Percentiles rank a stretch among this genome's conserved stretches.
Evolutionary conservation across 495 filamentous ascomycete species (phyloP).

Genomic region (Penicillium herquei): DNA sequence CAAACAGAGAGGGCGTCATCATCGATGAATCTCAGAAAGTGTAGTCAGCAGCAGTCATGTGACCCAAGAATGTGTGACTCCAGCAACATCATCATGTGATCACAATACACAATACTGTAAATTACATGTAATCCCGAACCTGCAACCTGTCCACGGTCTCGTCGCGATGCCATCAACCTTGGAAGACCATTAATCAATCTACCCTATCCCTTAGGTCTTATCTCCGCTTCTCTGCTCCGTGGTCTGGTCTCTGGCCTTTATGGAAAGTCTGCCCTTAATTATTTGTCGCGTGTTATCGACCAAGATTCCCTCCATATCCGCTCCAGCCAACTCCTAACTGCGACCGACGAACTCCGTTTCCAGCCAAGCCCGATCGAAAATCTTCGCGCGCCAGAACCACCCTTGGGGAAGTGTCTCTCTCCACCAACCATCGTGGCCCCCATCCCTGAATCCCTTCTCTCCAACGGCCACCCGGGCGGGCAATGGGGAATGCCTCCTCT

Average conservation of each 20-base stretch:
- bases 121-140: neutral
- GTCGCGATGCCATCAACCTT: neutral
- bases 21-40: neutral
- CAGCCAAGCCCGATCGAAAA: slow-evolving; percentile 8
- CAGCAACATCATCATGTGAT: neutral
- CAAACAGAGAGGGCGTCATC: too few relatives aligned
- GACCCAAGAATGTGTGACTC: neutral
- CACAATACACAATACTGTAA: neutral
- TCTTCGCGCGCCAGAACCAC: slow-evolving; percentile 13
- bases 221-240: neutral
- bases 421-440: slow-evolving; percentile 40
- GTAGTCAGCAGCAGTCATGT: neutral
- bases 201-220: too few relatives aligned
- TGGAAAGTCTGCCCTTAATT: neutral
- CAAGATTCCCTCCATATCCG: neutral
- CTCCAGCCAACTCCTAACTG: neutral
- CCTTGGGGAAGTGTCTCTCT: neutral
- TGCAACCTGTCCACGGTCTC: neutral
- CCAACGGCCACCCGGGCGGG: slow-evolving; percentile 45
- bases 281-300: neutral
- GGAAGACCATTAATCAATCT: too few relatives aligned
- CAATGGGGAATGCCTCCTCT: slow-evolving; percentile 56
- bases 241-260: neutral
- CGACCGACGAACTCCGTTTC: slow-evolving; percentile 1
- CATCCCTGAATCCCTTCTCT: slow-evolving; percentile 34